Base-by-base conservation (phyloP, 2,329 filamentous ascomycete genomes). In the Diaporthe ampelina region DNA sequence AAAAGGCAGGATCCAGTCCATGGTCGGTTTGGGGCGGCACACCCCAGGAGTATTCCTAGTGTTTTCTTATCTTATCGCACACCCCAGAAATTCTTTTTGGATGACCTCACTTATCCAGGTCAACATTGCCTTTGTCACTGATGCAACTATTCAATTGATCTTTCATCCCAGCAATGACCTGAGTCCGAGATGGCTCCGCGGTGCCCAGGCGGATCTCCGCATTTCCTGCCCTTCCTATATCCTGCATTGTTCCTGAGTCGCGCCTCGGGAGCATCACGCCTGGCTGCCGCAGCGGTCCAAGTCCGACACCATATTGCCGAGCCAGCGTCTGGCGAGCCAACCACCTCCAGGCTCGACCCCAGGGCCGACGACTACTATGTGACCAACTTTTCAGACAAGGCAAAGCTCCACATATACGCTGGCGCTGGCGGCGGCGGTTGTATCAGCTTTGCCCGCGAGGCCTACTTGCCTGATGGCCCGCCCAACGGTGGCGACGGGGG, bases 401-500 rank as follows among this genome's bases (percentile, higher is more conserved):
- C 95, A 72, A 90, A 91, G 10, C 84, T 98, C 37, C 94, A 91
- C 0, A 84, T 98, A 4, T 89, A 93, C 78, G 94, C 95, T 24
- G 97, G 97, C 11, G 85, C 88, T 2, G 97, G 97, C 35, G 97
- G 97, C 11, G 92, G 97, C 80, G 97, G 97, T 76, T 99, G 97
- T 81, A 94, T 98, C 68, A 97, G 97, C 0, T 99, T 98, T 81
- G 86, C 97, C 57, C 93, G 96, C 26, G 97, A 99, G 80, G 96
- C 96, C 76, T 98, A 94, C 83, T 88, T 98, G 40, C 91, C 92
- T 58, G 92, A 97, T 77, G 97, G 97, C 0, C 97, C 97, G 15
- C 91, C 97, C 13, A 98, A 99, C 82, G 97, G 97, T 65, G 97
- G 97, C 75, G 95, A 99, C 81, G 97, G 97, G 56, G 97, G 97